A percentile compares a stretch with the other conserved stretches of the same genome.
These are phyloP conservation scores for Tagetes patula DNA, from an alignment of 129 eudicot genomes.

Conservation along the genomic window DNA sequence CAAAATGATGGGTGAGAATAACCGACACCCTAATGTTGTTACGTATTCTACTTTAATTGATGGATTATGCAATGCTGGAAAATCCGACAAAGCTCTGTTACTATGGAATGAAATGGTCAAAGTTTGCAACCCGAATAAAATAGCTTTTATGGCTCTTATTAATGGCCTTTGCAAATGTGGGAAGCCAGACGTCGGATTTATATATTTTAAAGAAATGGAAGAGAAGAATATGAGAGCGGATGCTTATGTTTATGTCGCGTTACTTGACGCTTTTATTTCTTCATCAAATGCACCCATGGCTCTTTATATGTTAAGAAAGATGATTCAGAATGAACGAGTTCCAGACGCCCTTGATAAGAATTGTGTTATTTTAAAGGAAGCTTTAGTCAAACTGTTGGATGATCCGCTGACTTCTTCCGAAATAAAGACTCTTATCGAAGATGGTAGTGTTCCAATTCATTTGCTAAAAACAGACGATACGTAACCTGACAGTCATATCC, in stretches of 20 bases:
- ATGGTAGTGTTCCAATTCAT: constrained; percentile 39
- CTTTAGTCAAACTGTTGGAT: constrained; percentile 38
- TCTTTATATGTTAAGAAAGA: constrained; percentile 45
- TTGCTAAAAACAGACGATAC: constrained; percentile 21
- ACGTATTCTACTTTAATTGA: constrained; percentile 73
- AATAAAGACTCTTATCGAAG: constrained; percentile 39
- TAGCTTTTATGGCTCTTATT: constrained; percentile 79
- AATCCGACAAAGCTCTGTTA: constrained; percentile 68
- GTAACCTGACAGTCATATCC: neutral
- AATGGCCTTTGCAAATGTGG: constrained; percentile 80
- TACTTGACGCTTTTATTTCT: constrained; percentile 55
- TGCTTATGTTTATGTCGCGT: constrained; percentile 48
- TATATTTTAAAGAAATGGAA: constrained; percentile 61
- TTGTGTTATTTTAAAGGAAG: constrained; percentile 36
- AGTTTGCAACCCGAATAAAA: constrained; percentile 53
- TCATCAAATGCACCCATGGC: constrained; percentile 53
- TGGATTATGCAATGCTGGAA: constrained; percentile 69
- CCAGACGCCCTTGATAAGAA: constrained; percentile 49
- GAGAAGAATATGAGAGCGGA: constrained; percentile 62
- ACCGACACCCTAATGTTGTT: constrained; percentile 59
- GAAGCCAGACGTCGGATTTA: constrained; percentile 51
- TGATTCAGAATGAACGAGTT: constrained; percentile 40
- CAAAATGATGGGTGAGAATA: constrained; percentile 52
- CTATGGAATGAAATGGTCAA: constrained; percentile 60
- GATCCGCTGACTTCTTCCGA: constrained; percentile 45